Percentiles rank a stretch among this genome's conserved stretches.
Conservation (phyloP, 2,329 filamentous ascomycete species). For the Alternaria sp. region DNA sequence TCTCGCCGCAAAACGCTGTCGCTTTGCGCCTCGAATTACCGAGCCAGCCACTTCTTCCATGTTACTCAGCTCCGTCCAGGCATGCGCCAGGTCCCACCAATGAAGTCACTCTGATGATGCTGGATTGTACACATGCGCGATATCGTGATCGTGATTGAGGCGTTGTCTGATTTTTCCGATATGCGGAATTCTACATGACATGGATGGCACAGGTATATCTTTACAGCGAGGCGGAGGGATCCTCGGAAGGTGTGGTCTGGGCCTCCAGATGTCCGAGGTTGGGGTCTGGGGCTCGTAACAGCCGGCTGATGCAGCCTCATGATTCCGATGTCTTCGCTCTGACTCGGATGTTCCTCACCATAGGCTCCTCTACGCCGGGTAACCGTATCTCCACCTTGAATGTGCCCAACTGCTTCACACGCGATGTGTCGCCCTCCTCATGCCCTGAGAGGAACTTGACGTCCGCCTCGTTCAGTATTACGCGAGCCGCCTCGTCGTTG, state of each 20-base stretch:
- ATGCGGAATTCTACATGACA: constrained; percentile 22
- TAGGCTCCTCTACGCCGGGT: constrained; percentile 52
- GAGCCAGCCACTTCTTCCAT: constrained; percentile 17
- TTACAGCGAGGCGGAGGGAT: constrained; percentile 30
- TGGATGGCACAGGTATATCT: constrained; percentile 33
- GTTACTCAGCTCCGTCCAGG: constrained; percentile 4
- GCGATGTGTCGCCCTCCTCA: constrained; percentile 48
- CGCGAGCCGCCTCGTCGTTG: constrained; percentile 58
- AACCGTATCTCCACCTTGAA: constrained; percentile 60
- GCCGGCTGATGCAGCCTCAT: constrained; percentile 9
- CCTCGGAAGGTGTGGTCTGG: neutral
- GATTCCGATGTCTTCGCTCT: constrained; percentile 36
- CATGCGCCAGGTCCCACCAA: constrained; percentile 24
- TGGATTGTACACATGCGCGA: neutral
- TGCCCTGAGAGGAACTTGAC: constrained; percentile 55
- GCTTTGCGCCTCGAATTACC: constrained; percentile 32
- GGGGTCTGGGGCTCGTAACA: constrained; percentile 8
- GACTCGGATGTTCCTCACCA: constrained; percentile 42
- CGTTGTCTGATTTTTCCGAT: constrained; percentile 25
- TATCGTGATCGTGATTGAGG: constrained; percentile 28
- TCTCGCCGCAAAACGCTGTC: constrained; percentile 39
- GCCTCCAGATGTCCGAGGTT: constrained; percentile 7
- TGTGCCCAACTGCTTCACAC: constrained; percentile 60
- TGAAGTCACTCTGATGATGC: constrained; percentile 14
- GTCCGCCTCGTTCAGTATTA: constrained; percentile 58